Conservation (phyloP, 169 alveolate genomes). For the Besnoitia besnoiti region DNA sequence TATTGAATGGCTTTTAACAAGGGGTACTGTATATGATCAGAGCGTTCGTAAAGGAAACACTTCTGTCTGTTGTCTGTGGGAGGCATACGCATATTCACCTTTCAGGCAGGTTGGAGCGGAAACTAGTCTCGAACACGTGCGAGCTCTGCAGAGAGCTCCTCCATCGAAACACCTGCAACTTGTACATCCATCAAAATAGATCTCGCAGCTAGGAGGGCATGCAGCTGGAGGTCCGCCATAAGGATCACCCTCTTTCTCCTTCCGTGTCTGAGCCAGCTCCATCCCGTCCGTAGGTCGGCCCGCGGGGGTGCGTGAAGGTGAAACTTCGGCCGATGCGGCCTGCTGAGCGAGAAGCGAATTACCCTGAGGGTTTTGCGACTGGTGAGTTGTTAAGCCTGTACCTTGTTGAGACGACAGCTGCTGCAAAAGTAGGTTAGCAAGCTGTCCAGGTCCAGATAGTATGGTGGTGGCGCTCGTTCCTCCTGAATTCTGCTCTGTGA, state of each 20-base stretch:
- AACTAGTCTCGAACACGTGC: background rate
- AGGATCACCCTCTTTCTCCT: background rate
- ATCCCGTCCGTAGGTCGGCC: background rate
- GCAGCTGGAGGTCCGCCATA: slow-evolving; percentile 4
- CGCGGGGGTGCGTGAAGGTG: background rate
- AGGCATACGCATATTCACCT: no score
- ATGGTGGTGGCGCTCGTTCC: no score
- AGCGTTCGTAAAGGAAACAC: no score
- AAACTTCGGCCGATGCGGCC: background rate
- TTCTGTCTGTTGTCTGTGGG: no score
- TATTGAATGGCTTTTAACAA: no score
- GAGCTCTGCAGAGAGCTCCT: background rate
- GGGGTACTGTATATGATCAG: no score
- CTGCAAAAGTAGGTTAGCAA: background rate
- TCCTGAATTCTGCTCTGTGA: no score
- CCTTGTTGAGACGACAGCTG: background rate
- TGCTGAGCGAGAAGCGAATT: background rate
- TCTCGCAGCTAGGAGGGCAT: slow-evolving; percentile 14
- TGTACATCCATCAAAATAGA: slow-evolving; percentile 31
- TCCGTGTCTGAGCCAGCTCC: background rate
- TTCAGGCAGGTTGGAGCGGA: slow-evolving; percentile 16
- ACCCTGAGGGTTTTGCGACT: background rate
- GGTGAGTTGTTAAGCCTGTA: background rate
- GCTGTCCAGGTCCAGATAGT: no score
- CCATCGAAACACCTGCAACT: background rate